Conservation (phyloP, 306 rosid genomes). For the Cercis canadensis region DNA sequence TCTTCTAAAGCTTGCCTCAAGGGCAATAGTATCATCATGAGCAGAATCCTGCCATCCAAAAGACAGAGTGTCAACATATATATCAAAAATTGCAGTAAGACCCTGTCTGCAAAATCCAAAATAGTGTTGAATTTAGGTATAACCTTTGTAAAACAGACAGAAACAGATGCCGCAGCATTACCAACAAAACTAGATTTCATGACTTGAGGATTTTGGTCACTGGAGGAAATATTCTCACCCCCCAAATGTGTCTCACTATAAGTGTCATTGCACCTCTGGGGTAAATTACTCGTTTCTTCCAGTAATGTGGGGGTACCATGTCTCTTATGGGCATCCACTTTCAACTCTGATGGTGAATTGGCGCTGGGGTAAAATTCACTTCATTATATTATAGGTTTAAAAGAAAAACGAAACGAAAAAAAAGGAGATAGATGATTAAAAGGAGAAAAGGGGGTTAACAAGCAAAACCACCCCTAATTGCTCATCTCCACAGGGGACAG, state of each 20-base stretch:
- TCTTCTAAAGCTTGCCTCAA: slow-evolving; percentile 60
- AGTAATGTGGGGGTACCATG: slow-evolving; percentile 39
- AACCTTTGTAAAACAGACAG: slow-evolving; percentile 44
- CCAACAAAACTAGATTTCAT: slow-evolving; percentile 43
- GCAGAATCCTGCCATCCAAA: slow-evolving; percentile 51
- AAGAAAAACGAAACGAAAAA: background rate
- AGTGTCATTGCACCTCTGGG: slow-evolving; percentile 47
- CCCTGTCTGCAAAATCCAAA: slow-evolving; percentile 14
- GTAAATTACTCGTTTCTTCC: slow-evolving; percentile 44
- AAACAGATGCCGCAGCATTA: slow-evolving; percentile 43
- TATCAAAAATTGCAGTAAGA: slow-evolving; percentile 26
- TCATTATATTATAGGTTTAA: slow-evolving; percentile 29
- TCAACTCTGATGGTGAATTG: slow-evolving; percentile 48
- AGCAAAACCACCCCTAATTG: background rate
- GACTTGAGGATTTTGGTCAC: slow-evolving; percentile 43
- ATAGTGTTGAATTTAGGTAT: slow-evolving; percentile 12
- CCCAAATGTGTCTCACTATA: slow-evolving; percentile 41
- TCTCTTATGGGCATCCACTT: slow-evolving; percentile 56
- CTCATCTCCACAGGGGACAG: slow-evolving; percentile 13
- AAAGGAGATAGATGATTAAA: background rate
- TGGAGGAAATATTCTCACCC: slow-evolving; percentile 36
- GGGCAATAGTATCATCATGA: slow-evolving; percentile 39
- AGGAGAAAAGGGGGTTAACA: background rate
- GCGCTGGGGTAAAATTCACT: slow-evolving; percentile 53
- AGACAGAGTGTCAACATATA: slow-evolving; percentile 30